phyloP scores from a whole-genome alignment of 2,329 filamentous ascomycete species.

The Teratosphaeria pseudoeucalypti region DNA sequence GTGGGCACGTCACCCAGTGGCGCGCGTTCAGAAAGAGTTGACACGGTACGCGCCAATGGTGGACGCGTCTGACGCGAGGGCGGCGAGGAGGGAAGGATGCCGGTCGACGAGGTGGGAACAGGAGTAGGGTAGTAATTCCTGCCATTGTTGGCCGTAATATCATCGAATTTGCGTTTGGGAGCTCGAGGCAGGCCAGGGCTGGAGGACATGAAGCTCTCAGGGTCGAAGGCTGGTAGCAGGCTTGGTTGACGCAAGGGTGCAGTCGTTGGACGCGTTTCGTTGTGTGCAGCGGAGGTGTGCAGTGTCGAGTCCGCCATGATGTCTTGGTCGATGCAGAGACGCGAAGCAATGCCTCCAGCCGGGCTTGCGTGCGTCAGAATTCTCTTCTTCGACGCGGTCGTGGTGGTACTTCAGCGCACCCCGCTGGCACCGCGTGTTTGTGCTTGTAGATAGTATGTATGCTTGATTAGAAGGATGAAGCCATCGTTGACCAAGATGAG shows the following conservation, averaged over 20 bases:
- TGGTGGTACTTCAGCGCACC: background rate
- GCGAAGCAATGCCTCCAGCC: conserved; percentile 9
- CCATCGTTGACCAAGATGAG: background rate
- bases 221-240: conserved; percentile 70
- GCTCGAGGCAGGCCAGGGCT: conserved; percentile 58
- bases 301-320: conserved; percentile 15
- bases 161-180: conserved; percentile 52
- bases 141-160: conserved; percentile 34
- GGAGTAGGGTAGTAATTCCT: conserved; percentile 76
- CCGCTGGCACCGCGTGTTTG: background rate
- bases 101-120: conserved; percentile 85
- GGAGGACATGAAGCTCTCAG: conserved; percentile 57
- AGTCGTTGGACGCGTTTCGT: conserved; percentile 1
- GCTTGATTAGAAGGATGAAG: background rate
- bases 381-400: background rate
- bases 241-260: conserved; percentile 38
- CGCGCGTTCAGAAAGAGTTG: conserved; percentile 62
- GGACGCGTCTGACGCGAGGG: conserved; percentile 45
- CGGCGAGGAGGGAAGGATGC: conserved; percentile 70
- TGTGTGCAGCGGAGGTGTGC: background rate
- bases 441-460: background rate
- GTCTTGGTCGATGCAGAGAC: conserved; percentile 12
- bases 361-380: background rate
- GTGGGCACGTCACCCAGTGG: conserved; percentile 77
- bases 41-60: conserved; percentile 47